Conservation (phyloP, 257 asterid genomes). For the Orobanche coerulescens region DNA sequence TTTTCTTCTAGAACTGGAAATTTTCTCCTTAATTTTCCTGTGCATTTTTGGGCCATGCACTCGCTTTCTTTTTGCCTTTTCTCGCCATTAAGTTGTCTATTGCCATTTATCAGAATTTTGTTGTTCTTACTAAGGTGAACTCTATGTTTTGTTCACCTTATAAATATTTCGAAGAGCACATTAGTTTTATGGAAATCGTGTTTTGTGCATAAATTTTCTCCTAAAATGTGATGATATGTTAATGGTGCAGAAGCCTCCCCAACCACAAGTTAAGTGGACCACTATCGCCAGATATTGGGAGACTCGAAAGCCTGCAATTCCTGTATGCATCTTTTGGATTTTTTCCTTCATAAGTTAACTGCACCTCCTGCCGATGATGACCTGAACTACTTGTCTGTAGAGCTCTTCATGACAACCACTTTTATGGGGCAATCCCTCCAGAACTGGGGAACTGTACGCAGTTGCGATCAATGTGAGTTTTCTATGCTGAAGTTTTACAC, state of each 20-base stretch:
- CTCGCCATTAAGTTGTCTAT: background rate
- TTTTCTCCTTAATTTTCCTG: conserved; percentile 9
- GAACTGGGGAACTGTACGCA: conserved; percentile 72
- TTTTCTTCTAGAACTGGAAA: background rate
- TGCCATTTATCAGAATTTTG: background rate
- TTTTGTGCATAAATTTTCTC: conserved; percentile 3
- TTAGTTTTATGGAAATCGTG: background rate
- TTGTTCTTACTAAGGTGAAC: conserved; percentile 1
- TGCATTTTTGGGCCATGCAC: background rate
- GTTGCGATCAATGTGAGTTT: conserved; percentile 50
- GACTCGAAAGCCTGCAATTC: conserved; percentile 57
- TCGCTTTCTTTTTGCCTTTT: conserved; percentile 7
- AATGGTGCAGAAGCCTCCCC: conserved; percentile 61
- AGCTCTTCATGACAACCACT: conserved; percentile 70
- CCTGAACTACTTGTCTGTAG: conserved; percentile 33
- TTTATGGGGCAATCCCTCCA: conserved; percentile 75
- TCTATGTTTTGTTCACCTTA: conserved; percentile 4
- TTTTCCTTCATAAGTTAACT: conserved; percentile 12
- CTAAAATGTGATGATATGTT: conserved; percentile 13
- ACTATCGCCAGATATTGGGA: conserved; percentile 70
- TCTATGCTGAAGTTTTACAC: conserved; percentile 8
- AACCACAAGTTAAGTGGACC: conserved; percentile 79
- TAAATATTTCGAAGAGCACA: background rate
- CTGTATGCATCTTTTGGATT: conserved; percentile 40
- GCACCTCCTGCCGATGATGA: conserved; percentile 24